Evolutionary conservation across 129 eudicot genomes (phyloP).

Genomic region (Saussurea involucrata): DNA sequence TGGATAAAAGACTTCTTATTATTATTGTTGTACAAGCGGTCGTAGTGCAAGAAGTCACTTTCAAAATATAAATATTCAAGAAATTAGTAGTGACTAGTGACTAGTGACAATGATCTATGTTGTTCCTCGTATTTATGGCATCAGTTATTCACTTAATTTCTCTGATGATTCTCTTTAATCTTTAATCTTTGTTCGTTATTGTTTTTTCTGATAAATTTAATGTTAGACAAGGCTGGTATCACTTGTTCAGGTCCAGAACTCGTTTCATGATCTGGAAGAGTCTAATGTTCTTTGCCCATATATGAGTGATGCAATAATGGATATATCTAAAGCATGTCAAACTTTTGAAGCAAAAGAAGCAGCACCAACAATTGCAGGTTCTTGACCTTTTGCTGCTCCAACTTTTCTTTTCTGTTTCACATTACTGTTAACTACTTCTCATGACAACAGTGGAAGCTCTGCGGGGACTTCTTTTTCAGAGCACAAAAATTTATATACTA

Average conservation of each 20-base stretch:
- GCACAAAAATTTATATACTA: slow-evolving; percentile 60
- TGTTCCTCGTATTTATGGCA: neutral
- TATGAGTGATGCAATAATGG: slow-evolving; percentile 76
- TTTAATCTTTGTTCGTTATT: neutral
- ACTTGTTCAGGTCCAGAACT: slow-evolving; percentile 53
- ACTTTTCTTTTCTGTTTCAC: neutral
- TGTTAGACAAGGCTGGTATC: neutral
- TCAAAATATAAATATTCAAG: no score
- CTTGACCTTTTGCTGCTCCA: slow-evolving; percentile 5
- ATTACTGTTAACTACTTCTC: slow-evolving; percentile 17
- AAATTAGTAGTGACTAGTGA: no score
- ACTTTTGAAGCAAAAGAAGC: slow-evolving; percentile 82
- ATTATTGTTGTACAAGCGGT: no score
- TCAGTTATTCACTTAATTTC: neutral
- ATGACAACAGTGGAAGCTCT: slow-evolving; percentile 56
- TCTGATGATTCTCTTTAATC: neutral
- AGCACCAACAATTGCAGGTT: slow-evolving; percentile 74
- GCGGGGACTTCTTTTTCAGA: slow-evolving; percentile 61
- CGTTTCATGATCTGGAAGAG: slow-evolving; percentile 76
- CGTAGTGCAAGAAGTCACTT: no score
- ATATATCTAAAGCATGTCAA: slow-evolving; percentile 72
- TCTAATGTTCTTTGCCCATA: slow-evolving; percentile 61
- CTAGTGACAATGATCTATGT: neutral
- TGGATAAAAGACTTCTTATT: no score
- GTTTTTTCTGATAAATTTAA: neutral